Evolutionary conservation across 768 basidiomycete genomes (phyloP).

Genomic region (Cubamyces lactineus): DNA sequence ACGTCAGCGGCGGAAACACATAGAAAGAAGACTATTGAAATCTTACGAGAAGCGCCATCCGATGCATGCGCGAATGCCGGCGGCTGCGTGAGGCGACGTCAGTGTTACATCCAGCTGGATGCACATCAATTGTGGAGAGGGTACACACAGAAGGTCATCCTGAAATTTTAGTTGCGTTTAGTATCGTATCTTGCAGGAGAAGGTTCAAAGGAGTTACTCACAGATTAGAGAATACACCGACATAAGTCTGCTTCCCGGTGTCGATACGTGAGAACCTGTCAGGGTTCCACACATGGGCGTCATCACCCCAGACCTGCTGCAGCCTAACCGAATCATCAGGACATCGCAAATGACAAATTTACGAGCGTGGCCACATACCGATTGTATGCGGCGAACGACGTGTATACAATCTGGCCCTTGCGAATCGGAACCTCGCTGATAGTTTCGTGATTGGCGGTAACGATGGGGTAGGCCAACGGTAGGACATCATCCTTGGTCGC

Average conservation of each 20-base stretch:
- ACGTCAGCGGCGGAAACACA: neutral
- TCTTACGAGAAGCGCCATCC: conserved; percentile 26
- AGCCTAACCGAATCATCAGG: neutral
- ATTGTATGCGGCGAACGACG: conserved; percentile 14
- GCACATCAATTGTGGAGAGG: neutral
- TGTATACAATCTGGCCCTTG: conserved; percentile 4
- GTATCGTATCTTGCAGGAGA: neutral
- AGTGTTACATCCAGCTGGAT: too few relatives aligned
- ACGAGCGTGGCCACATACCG: conserved; percentile 5
- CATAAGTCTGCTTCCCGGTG: conserved; percentile 16
- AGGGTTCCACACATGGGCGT: conserved; percentile 23
- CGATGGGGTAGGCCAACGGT: conserved; percentile 24
- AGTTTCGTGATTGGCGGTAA: neutral
- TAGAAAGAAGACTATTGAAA: too few relatives aligned
- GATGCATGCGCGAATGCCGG: conserved; percentile 20
- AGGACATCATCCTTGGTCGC: conserved; percentile 30
- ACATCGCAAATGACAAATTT: neutral
- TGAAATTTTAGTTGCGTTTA: neutral
- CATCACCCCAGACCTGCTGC: conserved; percentile 20
- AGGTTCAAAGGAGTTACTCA: neutral
- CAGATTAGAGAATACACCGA: conserved; percentile 22
- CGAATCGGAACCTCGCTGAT: conserved; percentile 15
- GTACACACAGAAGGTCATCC: conserved; percentile 19
- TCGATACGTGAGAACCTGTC: conserved; percentile 15
- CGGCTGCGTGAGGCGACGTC: conserved; percentile 1